phyloP scores from a whole-genome alignment of 2,329 filamentous ascomycete genomes.

The Xylaria sp. region DNA sequence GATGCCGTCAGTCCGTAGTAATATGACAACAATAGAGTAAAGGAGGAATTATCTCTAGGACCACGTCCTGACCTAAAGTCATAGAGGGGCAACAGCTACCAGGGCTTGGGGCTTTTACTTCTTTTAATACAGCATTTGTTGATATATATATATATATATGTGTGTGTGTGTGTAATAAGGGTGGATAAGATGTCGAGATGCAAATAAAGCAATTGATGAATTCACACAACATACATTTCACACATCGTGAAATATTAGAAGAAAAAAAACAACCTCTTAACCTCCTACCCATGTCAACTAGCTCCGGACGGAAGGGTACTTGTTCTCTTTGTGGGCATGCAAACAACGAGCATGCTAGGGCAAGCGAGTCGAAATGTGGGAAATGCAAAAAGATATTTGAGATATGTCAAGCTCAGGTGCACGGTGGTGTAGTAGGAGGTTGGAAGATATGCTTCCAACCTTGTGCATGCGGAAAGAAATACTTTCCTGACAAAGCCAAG shows the following conservation, averaged over 20 bases:
- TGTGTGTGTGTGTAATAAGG: not conserved
- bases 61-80: no score
- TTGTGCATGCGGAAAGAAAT: slow-evolving; percentile 2
- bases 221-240: not conserved
- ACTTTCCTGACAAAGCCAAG: slow-evolving; percentile 1
- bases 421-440: slow-evolving; percentile 1
- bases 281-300: slow-evolving; percentile 2
- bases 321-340: slow-evolving; percentile 1
- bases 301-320: slow-evolving; percentile 2
- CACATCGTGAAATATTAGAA: not conserved
- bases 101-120: no score
- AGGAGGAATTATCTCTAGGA: no score
- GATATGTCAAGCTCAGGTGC: slow-evolving; percentile 3
- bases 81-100: no score
- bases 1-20: no score
- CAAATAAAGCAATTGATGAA: not conserved
- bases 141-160: not conserved
- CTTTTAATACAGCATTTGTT: no score
- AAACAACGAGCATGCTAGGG: slow-evolving; percentile 1
- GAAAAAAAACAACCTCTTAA: not conserved
- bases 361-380: slow-evolving; percentile 1
- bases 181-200: not conserved
- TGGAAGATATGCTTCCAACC: not conserved
- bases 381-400: slow-evolving; percentile 1
- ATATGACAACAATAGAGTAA: no score